These are phyloP conservation scores for Mentha longifolia DNA, from an alignment of 257 asterid genomes.

Conservation along the genomic window DNA sequence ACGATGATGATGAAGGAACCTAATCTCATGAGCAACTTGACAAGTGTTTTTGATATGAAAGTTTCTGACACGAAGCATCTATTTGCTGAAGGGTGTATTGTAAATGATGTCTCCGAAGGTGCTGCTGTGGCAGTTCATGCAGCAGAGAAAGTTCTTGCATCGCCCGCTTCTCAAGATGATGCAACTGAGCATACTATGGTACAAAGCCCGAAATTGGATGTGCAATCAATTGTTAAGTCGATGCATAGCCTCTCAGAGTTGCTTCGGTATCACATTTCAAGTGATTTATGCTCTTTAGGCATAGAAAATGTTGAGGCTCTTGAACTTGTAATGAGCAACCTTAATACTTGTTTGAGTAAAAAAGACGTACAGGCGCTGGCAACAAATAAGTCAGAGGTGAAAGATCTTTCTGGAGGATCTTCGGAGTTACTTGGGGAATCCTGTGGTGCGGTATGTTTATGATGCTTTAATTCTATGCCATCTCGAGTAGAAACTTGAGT, in stretches of 20 bases:
- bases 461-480: constrained; percentile 11
- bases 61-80: constrained; percentile 37
- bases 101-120: constrained; percentile 58
- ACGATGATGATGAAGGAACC: constrained; percentile 41
- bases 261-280: constrained; percentile 52
- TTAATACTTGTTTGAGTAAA: constrained; percentile 56
- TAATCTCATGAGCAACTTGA: constrained; percentile 33
- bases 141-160: constrained; percentile 77
- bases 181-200: constrained; percentile 38
- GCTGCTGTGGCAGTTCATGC: constrained; percentile 75
- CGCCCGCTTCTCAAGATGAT: constrained; percentile 79
- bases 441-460: constrained; percentile 49
- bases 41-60: constrained; percentile 40
- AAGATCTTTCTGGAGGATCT: constrained; percentile 37
- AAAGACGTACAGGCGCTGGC: constrained; percentile 34
- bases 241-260: constrained; percentile 69
- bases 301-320: constrained; percentile 55
- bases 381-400: constrained; percentile 34
- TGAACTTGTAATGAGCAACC: constrained; percentile 53
- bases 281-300: constrained; percentile 48
- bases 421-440: constrained; percentile 45
- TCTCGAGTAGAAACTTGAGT: background rate
- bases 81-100: constrained; percentile 41
- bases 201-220: constrained; percentile 51
- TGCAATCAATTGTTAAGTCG: constrained; percentile 53